Evolutionary conservation across 768 basidiomycete genomes (phyloP).

Genomic region (Imleria badia): DNA sequence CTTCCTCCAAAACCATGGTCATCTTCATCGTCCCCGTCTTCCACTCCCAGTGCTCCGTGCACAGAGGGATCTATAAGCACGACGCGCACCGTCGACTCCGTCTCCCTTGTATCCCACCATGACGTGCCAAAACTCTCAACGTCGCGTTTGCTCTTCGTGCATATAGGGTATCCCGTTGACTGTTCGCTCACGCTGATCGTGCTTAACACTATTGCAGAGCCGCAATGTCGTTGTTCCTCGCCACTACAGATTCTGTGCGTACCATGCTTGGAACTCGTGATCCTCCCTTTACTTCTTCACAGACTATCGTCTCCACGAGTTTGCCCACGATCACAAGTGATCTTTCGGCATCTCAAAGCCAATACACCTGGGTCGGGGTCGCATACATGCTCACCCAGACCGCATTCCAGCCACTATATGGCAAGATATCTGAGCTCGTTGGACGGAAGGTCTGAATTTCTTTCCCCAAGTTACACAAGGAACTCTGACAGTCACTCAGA

Average conservation of each 20-base stretch:
- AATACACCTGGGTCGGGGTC: constrained; percentile 87
- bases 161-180: constrained; percentile 55
- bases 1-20: constrained; percentile 8
- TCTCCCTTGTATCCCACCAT: constrained; percentile 20
- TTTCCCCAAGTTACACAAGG: constrained; percentile 2
- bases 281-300: constrained; percentile 6
- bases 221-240: constrained; percentile 78
- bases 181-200: constrained; percentile 1
- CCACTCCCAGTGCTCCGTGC: constrained; percentile 7
- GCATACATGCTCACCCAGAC: constrained; percentile 87
- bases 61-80: constrained; percentile 23
- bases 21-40: background rate
- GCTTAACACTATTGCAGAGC: constrained; percentile 46
- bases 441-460: constrained; percentile 65
- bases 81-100: constrained; percentile 21
- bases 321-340: constrained; percentile 78
- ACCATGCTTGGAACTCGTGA: background rate
- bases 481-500: constrained; percentile 39
- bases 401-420: constrained; percentile 81
- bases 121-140: constrained; percentile 45
- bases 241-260: constrained; percentile 81
- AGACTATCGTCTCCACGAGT: constrained; percentile 79
- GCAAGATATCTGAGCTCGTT: constrained; percentile 73
- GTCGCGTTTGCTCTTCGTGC: constrained; percentile 56
- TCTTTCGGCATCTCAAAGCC: constrained; percentile 60